Evolutionary conservation across 306 rosid genomes (phyloP).

Genomic region (Amphicarpaea edgeworthii): DNA sequence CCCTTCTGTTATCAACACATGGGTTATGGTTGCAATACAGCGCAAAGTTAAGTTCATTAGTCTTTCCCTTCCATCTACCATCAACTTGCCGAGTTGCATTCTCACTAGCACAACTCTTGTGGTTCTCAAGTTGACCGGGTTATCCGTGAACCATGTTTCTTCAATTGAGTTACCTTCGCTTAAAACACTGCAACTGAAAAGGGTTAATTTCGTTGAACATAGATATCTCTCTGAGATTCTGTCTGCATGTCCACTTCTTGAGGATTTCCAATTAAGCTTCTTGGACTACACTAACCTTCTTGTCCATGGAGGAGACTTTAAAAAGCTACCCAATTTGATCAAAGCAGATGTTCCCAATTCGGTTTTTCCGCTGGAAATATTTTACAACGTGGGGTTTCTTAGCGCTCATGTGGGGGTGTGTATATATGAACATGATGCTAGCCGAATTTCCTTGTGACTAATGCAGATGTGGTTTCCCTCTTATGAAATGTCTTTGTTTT

Average conservation of each 20-base stretch:
- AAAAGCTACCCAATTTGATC: conserved; percentile 1
- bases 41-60: not conserved
- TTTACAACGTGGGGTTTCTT: not conserved
- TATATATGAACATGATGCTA: too few relatives aligned
- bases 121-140: not conserved
- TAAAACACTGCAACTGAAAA: not conserved
- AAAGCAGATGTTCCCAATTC: not conserved
- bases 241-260: not conserved
- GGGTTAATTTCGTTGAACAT: fast-evolving
- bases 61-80: not conserved
- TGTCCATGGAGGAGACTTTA: too few relatives aligned
- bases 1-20: too few relatives aligned
- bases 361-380: fast-evolving
- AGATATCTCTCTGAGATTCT: not conserved
- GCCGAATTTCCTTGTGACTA: too few relatives aligned
- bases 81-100: not conserved
- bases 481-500: too few relatives aligned
- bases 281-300: not conserved
- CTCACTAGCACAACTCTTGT: not conserved
- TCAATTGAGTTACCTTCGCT: not conserved
- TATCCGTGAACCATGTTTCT: not conserved
- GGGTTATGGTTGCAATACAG: too few relatives aligned
- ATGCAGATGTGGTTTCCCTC: too few relatives aligned
- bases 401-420: not conserved
- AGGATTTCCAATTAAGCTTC: not conserved